Conservation (phyloP, 192 early-diverging fungal genomes). For the Dissophora ornata region DNA sequence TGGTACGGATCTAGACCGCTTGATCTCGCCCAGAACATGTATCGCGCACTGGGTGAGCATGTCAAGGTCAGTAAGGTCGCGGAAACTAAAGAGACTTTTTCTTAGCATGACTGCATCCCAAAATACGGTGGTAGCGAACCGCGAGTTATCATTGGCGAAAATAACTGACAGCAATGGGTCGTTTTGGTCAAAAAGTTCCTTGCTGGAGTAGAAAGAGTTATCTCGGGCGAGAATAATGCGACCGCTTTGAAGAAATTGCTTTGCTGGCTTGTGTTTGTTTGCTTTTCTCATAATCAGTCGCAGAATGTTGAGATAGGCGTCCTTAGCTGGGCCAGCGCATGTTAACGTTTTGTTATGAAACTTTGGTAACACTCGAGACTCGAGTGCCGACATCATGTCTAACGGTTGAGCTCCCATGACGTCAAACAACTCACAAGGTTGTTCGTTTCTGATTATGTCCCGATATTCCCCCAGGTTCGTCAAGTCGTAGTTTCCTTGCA, state of each 20-base stretch:
- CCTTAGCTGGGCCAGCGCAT: background rate
- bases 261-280: background rate
- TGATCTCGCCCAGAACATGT: too few species aligned
- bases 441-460: background rate
- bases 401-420: conserved; percentile 8
- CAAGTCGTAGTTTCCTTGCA: background rate
- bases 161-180: background rate
- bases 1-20: too few species aligned
- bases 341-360: background rate
- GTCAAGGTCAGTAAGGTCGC: background rate
- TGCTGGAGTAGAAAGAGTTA: background rate
- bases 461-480: background rate
- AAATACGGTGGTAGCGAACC: background rate
- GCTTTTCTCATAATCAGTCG: background rate
- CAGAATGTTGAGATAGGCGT: conserved; percentile 1
- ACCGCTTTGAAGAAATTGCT: background rate
- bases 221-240: conserved; percentile 4
- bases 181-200: background rate
- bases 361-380: background rate
- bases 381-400: background rate
- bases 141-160: background rate
- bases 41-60: background rate
- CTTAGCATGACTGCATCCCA: background rate
- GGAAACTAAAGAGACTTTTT: too few species aligned
- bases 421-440: background rate